Percentiles rank a stretch among this genome's conserved stretches.
phyloP scores from a whole-genome alignment of 768 basidiomycete species.

The Lactifluus volemus region DNA sequence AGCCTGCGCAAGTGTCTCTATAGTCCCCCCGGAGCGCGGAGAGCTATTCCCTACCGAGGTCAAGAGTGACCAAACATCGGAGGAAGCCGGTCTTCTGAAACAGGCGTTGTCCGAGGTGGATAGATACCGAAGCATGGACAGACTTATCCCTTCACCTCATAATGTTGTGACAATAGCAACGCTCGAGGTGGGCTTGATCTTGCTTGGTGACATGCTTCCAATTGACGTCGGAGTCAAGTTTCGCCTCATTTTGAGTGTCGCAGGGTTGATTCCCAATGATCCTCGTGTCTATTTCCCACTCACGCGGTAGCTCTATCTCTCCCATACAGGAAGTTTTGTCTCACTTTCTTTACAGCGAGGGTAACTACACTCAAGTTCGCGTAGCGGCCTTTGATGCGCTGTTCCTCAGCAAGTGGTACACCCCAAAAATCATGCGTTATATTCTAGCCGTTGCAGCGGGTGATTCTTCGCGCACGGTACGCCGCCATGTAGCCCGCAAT shows the following conservation, averaged over 20 bases:
- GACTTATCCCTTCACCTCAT: conserved; percentile 88
- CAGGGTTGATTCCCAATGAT: conserved; percentile 71
- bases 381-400: conserved; percentile 92
- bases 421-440: conserved; percentile 77
- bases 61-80: conserved; percentile 53
- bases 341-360: conserved; percentile 52
- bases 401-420: conserved; percentile 83
- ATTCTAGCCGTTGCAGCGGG: conserved; percentile 78
- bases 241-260: conserved; percentile 66
- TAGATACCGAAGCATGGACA: conserved; percentile 90
- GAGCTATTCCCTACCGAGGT: conserved; percentile 66
- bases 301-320: conserved; percentile 50
- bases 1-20: conserved; percentile 70
- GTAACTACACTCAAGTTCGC: conserved; percentile 87
- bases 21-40: conserved; percentile 69
- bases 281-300: conserved; percentile 75
- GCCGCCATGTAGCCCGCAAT: conserved; percentile 79
- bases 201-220: background rate
- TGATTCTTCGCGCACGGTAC: conserved; percentile 75
- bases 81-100: conserved; percentile 63
- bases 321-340: background rate
- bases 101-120: conserved; percentile 77
- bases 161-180: conserved; percentile 90
- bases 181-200: conserved; percentile 53
- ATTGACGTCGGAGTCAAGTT: conserved; percentile 41